Evolutionary conservation across 2,329 filamentous ascomycete genomes (phyloP), one percentile per base, ranked within the genome.

Genomic region (Aspergillus sp.): DNA sequence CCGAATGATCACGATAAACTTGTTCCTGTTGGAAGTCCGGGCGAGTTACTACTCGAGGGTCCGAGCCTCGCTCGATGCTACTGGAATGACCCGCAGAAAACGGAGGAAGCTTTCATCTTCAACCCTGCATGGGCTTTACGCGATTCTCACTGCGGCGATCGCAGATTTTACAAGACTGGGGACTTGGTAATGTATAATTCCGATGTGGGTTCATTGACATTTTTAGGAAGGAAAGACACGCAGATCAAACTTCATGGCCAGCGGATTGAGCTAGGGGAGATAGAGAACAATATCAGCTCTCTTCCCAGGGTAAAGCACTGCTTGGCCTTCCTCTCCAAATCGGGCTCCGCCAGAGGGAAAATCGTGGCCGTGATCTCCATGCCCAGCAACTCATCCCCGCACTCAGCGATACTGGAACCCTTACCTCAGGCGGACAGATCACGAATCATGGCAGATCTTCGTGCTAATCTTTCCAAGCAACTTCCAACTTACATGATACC

Each of bases 221-320:
- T 76, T 63, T 61, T 88, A 45, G 87, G 87, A 17, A 82, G 89
- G 53, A 88, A 87, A 66, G 89, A 91, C 68, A 84, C 84, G n/a
- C 88, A 89, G 72, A 84, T 89, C 58, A 91, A 91, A 74, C 76
- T 91, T 30, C 81, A 83, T 11, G 91, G 90, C 28, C 88, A 86
- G 65, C 79, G 88, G 58, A 83, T 89, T 55, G 90, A 88, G 74
- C 79, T 88, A 54, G 82, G 78, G 11, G 83, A 82, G 70, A 82
- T 82, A 57, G 84, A 80, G 70, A 77, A 76, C 63, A 78, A 74
- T 38, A 64, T 78, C 13, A 71, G 62, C 30, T 67, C 66, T 17
- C 71, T 77, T 51, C 31, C 62, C 1, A 62, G 67, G 13, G 67
- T 78, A 22, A 76, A 74, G 49, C 76, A 79, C 59, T 75, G 73